Evolutionary conservation across 1,284 basidiomycete species (phyloP).

Genomic region (Melampsora abietis-canadensis): DNA sequence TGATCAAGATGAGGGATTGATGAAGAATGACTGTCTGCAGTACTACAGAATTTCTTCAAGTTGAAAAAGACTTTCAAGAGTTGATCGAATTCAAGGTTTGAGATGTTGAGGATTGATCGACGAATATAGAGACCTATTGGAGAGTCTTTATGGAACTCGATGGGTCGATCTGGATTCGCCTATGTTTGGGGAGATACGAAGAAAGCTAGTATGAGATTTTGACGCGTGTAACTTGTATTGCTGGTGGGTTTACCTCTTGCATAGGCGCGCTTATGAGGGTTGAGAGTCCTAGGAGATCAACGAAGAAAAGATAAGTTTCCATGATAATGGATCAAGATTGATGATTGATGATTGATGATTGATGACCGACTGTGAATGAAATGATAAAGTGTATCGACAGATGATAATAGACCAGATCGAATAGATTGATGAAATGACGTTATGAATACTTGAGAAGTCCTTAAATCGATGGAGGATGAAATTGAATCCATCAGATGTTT

Average conservation of each 20-base stretch:
- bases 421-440: conserved; percentile 9
- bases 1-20: not conserved
- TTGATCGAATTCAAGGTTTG: conserved; percentile 37
- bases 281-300: too few species aligned
- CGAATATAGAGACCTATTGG: conserved; percentile 37
- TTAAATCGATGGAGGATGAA: conserved; percentile 14
- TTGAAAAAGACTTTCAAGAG: conserved; percentile 7
- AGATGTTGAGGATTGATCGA: conserved; percentile 18
- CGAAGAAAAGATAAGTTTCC: too few species aligned
- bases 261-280: too few species aligned
- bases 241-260: not conserved
- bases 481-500: not conserved
- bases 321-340: too few species aligned
- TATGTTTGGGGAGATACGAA: not conserved
- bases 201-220: not conserved
- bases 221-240: not conserved
- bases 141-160: conserved; percentile 32
- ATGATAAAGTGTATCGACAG: not conserved
- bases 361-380: conserved; percentile 8
- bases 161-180: conserved; percentile 8
- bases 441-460: not conserved
- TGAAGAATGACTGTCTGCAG: not conserved
- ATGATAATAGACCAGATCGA: not conserved
- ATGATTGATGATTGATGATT: not conserved
- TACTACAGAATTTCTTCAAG: conserved; percentile 25